Base-by-base conservation (phyloP, 2,329 filamentous ascomycete genomes). In the Paracamarosporium sp. region DNA sequence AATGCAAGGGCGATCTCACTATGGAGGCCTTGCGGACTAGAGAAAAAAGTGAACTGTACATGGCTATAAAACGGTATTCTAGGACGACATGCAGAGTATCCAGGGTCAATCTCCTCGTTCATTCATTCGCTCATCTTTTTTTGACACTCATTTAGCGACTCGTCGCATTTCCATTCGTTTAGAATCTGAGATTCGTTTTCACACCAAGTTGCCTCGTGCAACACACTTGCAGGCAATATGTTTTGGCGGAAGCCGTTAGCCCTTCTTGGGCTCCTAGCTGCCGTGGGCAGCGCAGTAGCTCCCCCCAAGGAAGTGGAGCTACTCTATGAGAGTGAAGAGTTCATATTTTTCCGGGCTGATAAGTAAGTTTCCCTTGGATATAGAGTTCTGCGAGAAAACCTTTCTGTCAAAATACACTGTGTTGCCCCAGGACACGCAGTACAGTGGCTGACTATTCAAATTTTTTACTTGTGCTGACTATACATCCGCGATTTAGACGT, bases 251-350 rank as follows among this genome's bases (percentile, higher is more conserved):
- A 44, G 41, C 41, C 41, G 24, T 44, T 44, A 24, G 41, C 41
- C 41, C 41, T 44, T 44, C 24, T 44, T 44, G 41, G 41, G 24
- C n/a, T 44, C 41, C 41, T 44, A 28, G 41, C 41, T 44, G 28
- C 41, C 41, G 41, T 50, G 25, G 15, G 47, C n/a, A 50, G 47
- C 47, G 40, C 47, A 25, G 47, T 40, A 44, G 41, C 41, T 50
- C 15, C 44, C 44, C 47, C 47, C 17, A 36, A n/a, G 11, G 22
- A 40, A 27, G 47, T 50, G 20, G 47, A 50, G 13, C 31, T 50
- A 12, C 5, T 25, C 15, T 31, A 8, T 22, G 33, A 50, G 47
- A 50, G 40, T 50, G 47, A 50, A 4, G 47, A 50, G 3, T 3
- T 3, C 30, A 50, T 50, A 27, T 50, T 38, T 20, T 50, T 50